Evolutionary conservation across 352 stramenopile genomes (phyloP).

Genomic region (Pythium insidiosum): DNA sequence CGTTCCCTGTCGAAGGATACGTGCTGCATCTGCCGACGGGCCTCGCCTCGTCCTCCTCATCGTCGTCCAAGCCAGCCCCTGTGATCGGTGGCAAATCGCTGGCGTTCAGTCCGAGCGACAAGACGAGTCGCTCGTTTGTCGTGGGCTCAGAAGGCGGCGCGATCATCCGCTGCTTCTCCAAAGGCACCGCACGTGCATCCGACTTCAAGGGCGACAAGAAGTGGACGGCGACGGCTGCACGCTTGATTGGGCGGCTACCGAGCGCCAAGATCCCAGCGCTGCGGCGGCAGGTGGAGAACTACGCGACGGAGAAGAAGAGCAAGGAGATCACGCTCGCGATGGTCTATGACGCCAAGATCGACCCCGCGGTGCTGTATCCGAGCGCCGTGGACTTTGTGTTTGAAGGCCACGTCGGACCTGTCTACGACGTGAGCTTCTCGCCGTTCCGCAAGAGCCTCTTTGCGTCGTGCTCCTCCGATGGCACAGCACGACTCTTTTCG

Average conservation of each 20-base stretch:
- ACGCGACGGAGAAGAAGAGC: slow-evolving; percentile 49
- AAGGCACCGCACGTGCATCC: slow-evolving; percentile 32
- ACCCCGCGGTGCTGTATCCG: slow-evolving; percentile 45
- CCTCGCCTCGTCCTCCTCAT: too few relatives aligned
- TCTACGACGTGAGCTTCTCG: slow-evolving; percentile 77
- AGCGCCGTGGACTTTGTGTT: slow-evolving; percentile 74
- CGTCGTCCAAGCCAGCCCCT: slow-evolving; percentile 1
- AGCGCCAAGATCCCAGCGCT: slow-evolving; percentile 30
- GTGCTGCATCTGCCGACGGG: slow-evolving; percentile 41
- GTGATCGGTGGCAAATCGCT: slow-evolving; percentile 61
- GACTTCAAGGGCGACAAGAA: slow-evolving; percentile 78
- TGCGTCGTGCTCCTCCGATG: slow-evolving; percentile 69
- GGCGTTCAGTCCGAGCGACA: slow-evolving; percentile 53
- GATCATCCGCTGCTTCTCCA: slow-evolving; percentile 56
- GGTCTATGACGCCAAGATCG: slow-evolving; percentile 71
- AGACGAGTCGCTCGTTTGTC: slow-evolving; percentile 66
- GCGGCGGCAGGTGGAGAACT: slow-evolving; percentile 56
- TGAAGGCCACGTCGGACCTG: slow-evolving; percentile 56
- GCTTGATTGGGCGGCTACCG: slow-evolving; percentile 52
- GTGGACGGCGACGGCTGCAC: slow-evolving; percentile 59
- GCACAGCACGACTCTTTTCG: slow-evolving; percentile 70
- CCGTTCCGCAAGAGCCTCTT: slow-evolving; percentile 81
- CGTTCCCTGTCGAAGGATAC: slow-evolving; percentile 81
- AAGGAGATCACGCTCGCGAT: slow-evolving; percentile 60
- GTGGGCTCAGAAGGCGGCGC: slow-evolving; percentile 67